These are phyloP conservation scores for Straminergon stramineum DNA, from an alignment of 225 moss, liverwort and hornwort species.

Conservation along the genomic window DNA sequence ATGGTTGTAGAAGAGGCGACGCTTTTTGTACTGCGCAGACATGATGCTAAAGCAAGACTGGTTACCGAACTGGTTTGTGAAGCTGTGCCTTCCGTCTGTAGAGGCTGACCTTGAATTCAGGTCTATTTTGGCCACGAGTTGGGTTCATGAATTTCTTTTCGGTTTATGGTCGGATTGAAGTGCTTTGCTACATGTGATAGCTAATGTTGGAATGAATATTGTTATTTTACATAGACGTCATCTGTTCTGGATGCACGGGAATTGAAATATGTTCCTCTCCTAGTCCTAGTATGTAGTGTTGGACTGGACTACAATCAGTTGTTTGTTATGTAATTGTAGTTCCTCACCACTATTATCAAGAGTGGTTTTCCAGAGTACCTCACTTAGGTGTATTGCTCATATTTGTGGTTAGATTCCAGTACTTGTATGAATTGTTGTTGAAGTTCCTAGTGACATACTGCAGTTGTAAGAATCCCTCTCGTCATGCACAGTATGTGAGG, in stretches of 20 bases:
- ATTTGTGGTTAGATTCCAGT: not conserved
- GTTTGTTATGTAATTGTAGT: not conserved
- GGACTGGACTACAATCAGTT: not conserved
- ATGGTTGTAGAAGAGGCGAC: not conserved
- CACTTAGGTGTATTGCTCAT: not conserved
- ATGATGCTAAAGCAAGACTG: not conserved
- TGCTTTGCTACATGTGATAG: not conserved
- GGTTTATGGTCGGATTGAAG: not conserved
- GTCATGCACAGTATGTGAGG: too few species aligned
- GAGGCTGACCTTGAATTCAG: slow-evolving; percentile 5
- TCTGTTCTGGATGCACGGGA: not conserved
- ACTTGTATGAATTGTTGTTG: not conserved
- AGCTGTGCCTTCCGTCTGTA: not conserved
- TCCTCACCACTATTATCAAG: too few species aligned
- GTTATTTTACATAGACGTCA: not conserved
- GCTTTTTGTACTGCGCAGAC: slow-evolving; percentile 2
- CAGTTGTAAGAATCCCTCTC: not conserved
- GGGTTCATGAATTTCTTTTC: not conserved
- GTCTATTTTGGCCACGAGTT: not conserved
- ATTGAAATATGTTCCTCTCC: not conserved
- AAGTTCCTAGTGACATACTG: not conserved
- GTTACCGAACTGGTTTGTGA: not conserved
- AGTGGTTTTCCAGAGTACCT: not conserved
- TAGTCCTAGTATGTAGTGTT: not conserved
- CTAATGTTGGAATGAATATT: not conserved